These are phyloP conservation scores for Colletotrichum sp. DNA, from an alignment of 2,329 filamentous ascomycete genomes.

Conservation along the genomic window DNA sequence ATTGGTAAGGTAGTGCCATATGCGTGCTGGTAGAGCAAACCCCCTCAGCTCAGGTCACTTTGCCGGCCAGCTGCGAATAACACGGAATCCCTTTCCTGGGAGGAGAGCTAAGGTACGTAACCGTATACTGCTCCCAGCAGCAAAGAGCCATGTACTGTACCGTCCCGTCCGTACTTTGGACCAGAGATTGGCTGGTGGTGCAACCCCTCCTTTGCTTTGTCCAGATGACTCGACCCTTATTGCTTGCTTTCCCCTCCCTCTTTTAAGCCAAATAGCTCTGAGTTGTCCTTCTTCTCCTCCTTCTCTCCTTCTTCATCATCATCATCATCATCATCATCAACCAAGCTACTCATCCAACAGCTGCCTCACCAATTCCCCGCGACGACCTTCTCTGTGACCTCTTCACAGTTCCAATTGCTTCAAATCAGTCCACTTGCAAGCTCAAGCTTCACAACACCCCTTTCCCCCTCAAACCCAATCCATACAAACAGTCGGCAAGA, in stretches of 20 bases:
- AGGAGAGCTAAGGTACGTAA: neutral
- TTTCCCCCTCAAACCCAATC: neutral
- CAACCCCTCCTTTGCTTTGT: constrained; percentile 23
- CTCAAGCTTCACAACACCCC: neutral
- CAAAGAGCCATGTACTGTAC: neutral
- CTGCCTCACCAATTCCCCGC: neutral
- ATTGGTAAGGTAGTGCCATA: neutral
- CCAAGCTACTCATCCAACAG: constrained; percentile 19
- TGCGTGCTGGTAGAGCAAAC: neutral
- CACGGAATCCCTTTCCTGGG: neutral
- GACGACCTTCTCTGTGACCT: neutral
- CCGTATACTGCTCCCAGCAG: neutral
- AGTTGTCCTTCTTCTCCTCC: constrained; percentile 1
- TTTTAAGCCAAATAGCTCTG: constrained; percentile 16
- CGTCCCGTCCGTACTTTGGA: neutral
- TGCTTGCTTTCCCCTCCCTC: constrained; percentile 24
- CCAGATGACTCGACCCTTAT: constrained; percentile 22
- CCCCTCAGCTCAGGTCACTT: neutral
- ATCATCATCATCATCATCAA: constrained; percentile 5
- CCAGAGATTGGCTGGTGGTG: constrained; percentile 6
- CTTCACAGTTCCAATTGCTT: constrained; percentile 8
- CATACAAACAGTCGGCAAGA: constrained; percentile 41
- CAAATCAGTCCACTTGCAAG: neutral
- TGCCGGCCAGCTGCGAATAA: neutral
- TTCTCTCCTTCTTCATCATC: constrained; percentile 2